Evolutionary conservation across 2,329 filamentous ascomycete species (phyloP).

Genomic region (Neocucurbitaria cava): DNA sequence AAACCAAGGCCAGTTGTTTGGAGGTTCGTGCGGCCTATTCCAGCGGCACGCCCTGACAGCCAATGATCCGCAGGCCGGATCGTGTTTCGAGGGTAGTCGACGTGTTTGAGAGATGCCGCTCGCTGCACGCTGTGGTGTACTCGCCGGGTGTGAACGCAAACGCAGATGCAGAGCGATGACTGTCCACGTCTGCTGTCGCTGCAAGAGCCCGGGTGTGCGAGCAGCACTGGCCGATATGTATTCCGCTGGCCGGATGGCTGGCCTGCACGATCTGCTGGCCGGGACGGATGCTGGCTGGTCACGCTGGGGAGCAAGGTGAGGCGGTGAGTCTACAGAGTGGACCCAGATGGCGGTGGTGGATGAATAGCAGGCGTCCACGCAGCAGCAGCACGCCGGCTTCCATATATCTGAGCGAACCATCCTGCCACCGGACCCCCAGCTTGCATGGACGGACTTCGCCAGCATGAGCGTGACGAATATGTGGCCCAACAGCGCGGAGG

Average conservation of each 20-base stretch:
- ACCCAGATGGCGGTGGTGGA: slow-evolving; percentile 24
- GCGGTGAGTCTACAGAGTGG: slow-evolving; percentile 42
- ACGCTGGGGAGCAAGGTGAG: slow-evolving; percentile 36
- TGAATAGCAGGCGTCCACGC: slow-evolving; percentile 45
- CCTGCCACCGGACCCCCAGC: slow-evolving; percentile 65
- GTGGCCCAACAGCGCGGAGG: slow-evolving; percentile 12
- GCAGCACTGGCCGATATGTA: slow-evolving; percentile 29
- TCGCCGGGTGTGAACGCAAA: background rate
- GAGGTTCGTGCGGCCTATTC: slow-evolving; percentile 26
- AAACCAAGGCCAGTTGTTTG: slow-evolving; percentile 42
- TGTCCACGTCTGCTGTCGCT: slow-evolving; percentile 19
- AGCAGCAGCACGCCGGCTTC: slow-evolving; percentile 61
- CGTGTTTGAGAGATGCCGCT: slow-evolving; percentile 41
- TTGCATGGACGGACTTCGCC: slow-evolving; percentile 19
- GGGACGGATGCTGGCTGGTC: slow-evolving; percentile 35
- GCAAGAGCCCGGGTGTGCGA: slow-evolving; percentile 12
- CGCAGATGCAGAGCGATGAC: background rate
- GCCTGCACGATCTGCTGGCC: slow-evolving; percentile 32
- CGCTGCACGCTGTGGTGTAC: slow-evolving; percentile 22
- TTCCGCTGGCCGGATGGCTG: slow-evolving; percentile 18
- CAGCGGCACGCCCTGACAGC: slow-evolving; percentile 38
- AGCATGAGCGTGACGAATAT: slow-evolving; percentile 36
- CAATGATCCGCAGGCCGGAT: slow-evolving; percentile 36
- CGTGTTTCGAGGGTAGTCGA: slow-evolving; percentile 41
- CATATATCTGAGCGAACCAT: slow-evolving; percentile 67